Conservation (phyloP, 345 rosid genomes). For the Hypericum perforatum region DNA sequence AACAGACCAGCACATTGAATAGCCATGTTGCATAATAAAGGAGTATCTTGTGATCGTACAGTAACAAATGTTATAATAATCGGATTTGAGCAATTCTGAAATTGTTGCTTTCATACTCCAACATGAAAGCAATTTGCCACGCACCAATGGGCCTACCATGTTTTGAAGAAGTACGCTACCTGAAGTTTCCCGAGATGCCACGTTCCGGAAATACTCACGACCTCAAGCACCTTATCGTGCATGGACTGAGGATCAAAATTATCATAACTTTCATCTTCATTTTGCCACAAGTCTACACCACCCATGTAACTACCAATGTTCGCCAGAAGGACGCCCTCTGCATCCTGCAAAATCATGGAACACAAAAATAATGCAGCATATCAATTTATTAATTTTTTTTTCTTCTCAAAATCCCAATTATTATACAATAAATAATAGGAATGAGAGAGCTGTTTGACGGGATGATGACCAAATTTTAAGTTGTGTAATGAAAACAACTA, state of each 20-base stretch:
- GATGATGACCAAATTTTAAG: neutral
- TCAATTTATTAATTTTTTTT: too few relatives aligned
- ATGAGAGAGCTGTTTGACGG: too few relatives aligned
- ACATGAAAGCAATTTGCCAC: too few relatives aligned
- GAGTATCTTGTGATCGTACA: too few relatives aligned
- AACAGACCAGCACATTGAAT: conserved; percentile 11
- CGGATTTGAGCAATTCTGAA: too few relatives aligned
- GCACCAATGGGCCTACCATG: too few relatives aligned
- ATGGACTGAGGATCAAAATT: conserved; percentile 78
- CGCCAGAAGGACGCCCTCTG: conserved; percentile 82
- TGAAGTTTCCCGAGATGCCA: conserved; percentile 96
- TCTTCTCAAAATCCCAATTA: too few relatives aligned
- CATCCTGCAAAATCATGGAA: conserved; percentile 45
- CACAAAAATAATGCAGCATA: conserved; percentile 3
- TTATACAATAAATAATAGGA: too few relatives aligned
- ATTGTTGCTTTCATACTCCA: too few relatives aligned
- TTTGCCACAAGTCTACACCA: conserved; percentile 90
- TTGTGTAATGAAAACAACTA: neutral
- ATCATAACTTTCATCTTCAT: conserved; percentile 71
- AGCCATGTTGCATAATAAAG: neutral
- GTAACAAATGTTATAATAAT: too few relatives aligned
- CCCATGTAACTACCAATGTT: conserved; percentile 98
- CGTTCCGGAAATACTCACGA: conserved; percentile 85
- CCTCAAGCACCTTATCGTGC: conserved; percentile 82
- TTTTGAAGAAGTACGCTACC: conserved; percentile 25